Conservation (phyloP, 768 basidiomycete genomes). For the Kwoniella newhampshirensis region DNA sequence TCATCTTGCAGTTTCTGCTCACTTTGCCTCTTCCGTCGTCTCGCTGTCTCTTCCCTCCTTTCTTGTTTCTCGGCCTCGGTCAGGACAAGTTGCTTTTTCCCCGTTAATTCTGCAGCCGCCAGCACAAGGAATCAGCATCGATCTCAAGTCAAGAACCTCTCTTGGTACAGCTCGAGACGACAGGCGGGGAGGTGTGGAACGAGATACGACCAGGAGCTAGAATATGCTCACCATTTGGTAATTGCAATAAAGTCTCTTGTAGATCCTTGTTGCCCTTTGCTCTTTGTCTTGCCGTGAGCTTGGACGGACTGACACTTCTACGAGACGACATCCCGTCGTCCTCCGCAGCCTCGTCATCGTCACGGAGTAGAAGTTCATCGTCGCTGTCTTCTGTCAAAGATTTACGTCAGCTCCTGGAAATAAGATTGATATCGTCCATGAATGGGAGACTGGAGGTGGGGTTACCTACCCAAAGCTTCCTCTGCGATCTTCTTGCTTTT, state of each 20-base stretch:
- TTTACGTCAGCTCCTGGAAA: background rate
- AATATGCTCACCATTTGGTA: constrained; percentile 43
- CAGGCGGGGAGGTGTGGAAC: background rate
- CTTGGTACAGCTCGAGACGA: no score
- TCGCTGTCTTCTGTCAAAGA: constrained; percentile 16
- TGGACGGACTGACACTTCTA: constrained; percentile 30
- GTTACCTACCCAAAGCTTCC: constrained; percentile 30
- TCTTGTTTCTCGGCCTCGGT: constrained; percentile 48
- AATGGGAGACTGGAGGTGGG: no score
- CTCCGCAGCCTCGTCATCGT: constrained; percentile 15
- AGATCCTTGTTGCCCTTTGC: constrained; percentile 45
- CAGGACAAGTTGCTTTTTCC: constrained; percentile 42
- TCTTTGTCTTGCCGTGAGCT: constrained; percentile 50
- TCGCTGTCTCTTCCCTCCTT: constrained; percentile 49
- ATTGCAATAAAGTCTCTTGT: constrained; percentile 38
- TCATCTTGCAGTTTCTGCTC: constrained; percentile 53
- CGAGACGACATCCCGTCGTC: constrained; percentile 11
- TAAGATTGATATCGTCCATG: background rate
- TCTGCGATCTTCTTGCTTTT: constrained; percentile 33
- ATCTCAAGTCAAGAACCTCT: no score
- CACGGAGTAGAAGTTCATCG: constrained; percentile 22
- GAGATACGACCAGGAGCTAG: background rate
- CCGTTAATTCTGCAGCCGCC: constrained; percentile 20
- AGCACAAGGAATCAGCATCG: background rate
- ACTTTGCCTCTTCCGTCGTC: constrained; percentile 48